Conservation (phyloP, 2,329 filamentous ascomycete genomes). For the Cucurbitaria berberidis region DNA sequence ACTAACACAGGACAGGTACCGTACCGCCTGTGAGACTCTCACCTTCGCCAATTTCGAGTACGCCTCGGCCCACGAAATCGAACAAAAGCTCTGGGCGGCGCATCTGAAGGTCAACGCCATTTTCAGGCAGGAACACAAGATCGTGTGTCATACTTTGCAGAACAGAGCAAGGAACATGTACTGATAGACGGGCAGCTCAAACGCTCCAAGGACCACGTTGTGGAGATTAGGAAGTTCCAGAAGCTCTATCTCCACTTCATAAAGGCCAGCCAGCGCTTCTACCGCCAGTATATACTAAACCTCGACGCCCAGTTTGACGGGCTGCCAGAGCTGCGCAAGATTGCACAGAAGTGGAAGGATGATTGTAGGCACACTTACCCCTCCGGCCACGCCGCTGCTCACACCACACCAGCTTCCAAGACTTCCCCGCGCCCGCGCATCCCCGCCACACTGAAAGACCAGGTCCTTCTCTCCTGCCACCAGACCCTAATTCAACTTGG, state of each 20-base stretch:
- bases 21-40: conserved; percentile 72
- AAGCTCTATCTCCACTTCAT: conserved; percentile 85
- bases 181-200: conserved; percentile 49
- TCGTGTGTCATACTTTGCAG: conserved; percentile 21
- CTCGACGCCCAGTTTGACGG: conserved; percentile 67
- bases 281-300: conserved; percentile 82
- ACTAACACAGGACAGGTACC: conserved; percentile 61
- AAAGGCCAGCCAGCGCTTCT: conserved; percentile 86
- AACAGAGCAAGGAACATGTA: not conserved
- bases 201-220: conserved; percentile 60
- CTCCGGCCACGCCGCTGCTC: conserved; percentile 25
- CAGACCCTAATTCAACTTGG: conserved; percentile 84
- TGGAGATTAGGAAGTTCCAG: conserved; percentile 76
- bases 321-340: conserved; percentile 63
- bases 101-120: conserved; percentile 79
- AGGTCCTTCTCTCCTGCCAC: conserved; percentile 77
- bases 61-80: conserved; percentile 68
- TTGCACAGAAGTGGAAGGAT: conserved; percentile 56
- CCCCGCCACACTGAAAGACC: conserved; percentile 60
- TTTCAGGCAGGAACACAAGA: conserved; percentile 68
- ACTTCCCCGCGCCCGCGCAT: conserved; percentile 34
- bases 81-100: conserved; percentile 76
- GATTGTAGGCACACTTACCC: conserved; percentile 30
- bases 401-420: conserved; percentile 48
- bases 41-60: conserved; percentile 75